These are phyloP conservation scores for Gossypium mustelinum DNA, from an alignment of 345 rosid genomes.

Conservation along the genomic window DNA sequence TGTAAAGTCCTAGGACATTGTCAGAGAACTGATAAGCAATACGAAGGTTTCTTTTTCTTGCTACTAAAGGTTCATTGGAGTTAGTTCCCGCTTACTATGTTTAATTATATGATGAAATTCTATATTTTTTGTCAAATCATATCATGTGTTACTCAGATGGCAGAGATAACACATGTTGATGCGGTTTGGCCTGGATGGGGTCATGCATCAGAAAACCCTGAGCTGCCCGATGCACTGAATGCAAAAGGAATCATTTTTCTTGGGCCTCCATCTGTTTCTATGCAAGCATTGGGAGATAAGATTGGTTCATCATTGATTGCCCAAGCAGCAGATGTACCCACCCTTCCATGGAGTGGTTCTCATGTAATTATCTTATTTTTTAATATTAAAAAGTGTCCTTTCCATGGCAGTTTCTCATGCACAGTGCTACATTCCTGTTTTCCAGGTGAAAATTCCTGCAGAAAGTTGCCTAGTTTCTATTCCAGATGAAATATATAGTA, in stretches of 20 bases:
- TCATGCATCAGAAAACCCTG: slow-evolving; percentile 99
- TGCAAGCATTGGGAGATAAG: slow-evolving; percentile 98
- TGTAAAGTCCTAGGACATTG: neutral
- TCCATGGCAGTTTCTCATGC: slow-evolving; percentile 16
- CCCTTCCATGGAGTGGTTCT: slow-evolving; percentile 99
- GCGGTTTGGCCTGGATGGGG: slow-evolving; percentile 99
- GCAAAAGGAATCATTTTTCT: slow-evolving; percentile 90
- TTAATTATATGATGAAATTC: neutral
- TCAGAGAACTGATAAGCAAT: neutral
- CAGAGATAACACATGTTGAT: slow-evolving; percentile 93
- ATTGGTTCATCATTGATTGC: slow-evolving; percentile 99
- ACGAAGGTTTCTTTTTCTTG: neutral
- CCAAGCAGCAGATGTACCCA: slow-evolving; percentile 98
- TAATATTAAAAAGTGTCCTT: neutral
- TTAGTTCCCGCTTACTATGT: neutral
- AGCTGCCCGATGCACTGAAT: slow-evolving; percentile 81
- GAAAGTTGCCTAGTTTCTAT: slow-evolving; percentile 73
- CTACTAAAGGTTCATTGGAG: neutral
- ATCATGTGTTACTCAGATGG: slow-evolving; percentile 57
- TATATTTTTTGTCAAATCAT: slow-evolving; percentile 8
- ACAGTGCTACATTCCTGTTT: slow-evolving; percentile 18
- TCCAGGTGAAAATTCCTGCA: slow-evolving; percentile 79
- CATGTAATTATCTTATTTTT: slow-evolving; percentile 45
- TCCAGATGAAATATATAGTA: slow-evolving; percentile 80
- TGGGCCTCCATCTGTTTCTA: slow-evolving; percentile 86